Base-by-base conservation (phyloP, 306 rosid genomes). In the Corylus heterophylla region DNA sequence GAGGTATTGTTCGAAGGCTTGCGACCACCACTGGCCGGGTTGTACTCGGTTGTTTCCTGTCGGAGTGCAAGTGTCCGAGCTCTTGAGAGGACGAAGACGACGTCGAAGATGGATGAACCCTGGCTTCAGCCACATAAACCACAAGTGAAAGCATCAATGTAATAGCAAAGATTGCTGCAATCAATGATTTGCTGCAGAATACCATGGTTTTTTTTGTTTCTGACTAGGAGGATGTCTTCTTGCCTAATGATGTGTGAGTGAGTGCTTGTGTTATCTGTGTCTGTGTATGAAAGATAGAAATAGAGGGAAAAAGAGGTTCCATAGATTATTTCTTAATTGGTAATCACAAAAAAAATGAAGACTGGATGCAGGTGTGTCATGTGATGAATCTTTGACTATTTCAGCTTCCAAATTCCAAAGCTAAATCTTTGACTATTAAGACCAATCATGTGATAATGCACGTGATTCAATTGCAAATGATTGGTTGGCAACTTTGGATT, bases 301-400 rank as follows among this genome's bases (percentile, higher is more conserved):
- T 39, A 8, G 27, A 37, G 54, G 13, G 31, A 27, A 18, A 55
- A 73, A 66, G 8, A 22, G 12, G 17, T 74, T 73, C 20, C 39
- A 20, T n/a, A 48, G 50, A 42, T 25, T 64, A 61, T 61, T 74
- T 59, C 69, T 71, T 51, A 69, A 22, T 35, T 78, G 69, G 75
- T 73, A 47, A 25, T 69, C 37, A 78, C 71, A 77, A 77, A 68
- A 83, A 59, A 83, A 74, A 74, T 62, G 42, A 61, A 80, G 76
- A 89, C 73, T 68, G 71, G 80, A 16, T 52, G 85, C 78, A 85
- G 89, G 80, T 22, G 83, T 42, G 86, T 83, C 98, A 92, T 89
- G 97, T 92, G 98, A 87, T 83, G 82, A 71, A 81, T 83, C 83
- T 85, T 92, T 89, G 96, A 89, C 91, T 87, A 90, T 82, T 77